Evolutionary conservation across 169 alveolate species (phyloP), one percentile per base, ranked within the genome.

Genomic region (Cryptosporidium meleagridis): DNA sequence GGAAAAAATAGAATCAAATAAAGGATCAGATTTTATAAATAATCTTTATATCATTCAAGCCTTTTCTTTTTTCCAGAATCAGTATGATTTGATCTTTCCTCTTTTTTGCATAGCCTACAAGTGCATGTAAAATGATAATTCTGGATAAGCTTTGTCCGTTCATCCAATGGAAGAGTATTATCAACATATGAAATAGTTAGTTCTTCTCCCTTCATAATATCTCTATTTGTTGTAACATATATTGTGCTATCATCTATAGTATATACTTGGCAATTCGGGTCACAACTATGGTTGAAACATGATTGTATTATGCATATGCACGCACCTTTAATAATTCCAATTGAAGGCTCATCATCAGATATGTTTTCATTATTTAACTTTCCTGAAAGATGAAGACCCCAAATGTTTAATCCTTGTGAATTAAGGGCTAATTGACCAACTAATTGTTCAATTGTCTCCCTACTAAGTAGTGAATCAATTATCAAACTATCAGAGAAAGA

Each of bases 241-340:
- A 75, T 80, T 37, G 86, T 58, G 4, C 85, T 75, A 68, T 87
- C 94, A 29, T 52, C 70, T 6, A 41, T 61, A 16, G 84, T 35
- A 26, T 71, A 55, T 5, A 87, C 89, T 59, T 55, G 48, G 70
- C 94, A 91, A 52, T 87, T 91, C 29, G 94, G 94, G 39, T 39
- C 75, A 75, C 94, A 91, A 71, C 94, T 91, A 89, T 91, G 94
- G 48, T 91, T 91, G 69, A 85, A 91, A 70, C 94, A 91, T 12
- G 94, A 71, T 69, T 91, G 94, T 62, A 91, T 84, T 58, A 73
- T 62, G 62, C 87, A 91, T 29, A 91, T 65, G 31, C 94, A 91
- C 12, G 93, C 94, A 18, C 91, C 94, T 55, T 85, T 75, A 29
- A 91, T 59, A 18, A 91, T 21, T 69, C 52, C 48, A 52, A 61